Evolutionary conservation across 371 early-diverging fungal species (phyloP).

Genomic region (Lichtheimia corymbifera): DNA sequence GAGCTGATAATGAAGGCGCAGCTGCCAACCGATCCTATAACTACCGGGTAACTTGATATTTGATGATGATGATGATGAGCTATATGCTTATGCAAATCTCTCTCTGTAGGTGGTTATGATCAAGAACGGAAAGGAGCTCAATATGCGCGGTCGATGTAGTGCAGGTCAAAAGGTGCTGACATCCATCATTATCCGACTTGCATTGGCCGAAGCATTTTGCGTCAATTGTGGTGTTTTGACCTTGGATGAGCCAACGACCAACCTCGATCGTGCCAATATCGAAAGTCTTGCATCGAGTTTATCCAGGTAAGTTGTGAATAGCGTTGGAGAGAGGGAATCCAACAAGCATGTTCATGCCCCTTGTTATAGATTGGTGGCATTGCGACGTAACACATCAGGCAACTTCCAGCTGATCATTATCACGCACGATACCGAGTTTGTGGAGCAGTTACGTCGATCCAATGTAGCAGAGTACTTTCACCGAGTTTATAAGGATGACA

Average conservation of each 20-base stretch:
- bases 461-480: slow-evolving; percentile 86
- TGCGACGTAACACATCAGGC: slow-evolving; percentile 70
- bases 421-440: slow-evolving; percentile 99
- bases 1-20: slow-evolving; percentile 79
- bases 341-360: neutral
- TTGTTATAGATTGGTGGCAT: slow-evolving; percentile 25
- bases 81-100: neutral
- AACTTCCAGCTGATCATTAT: slow-evolving; percentile 99
- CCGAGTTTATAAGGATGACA: slow-evolving; percentile 75
- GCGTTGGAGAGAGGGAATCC: too few relatives aligned
- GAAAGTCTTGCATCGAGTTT: slow-evolving; percentile 89
- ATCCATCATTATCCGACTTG: slow-evolving; percentile 96
- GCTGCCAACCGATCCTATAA: slow-evolving; percentile 78
- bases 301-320: slow-evolving; percentile 51
- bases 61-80: neutral
- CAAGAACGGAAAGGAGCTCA: slow-evolving; percentile 89
- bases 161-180: slow-evolving; percentile 99
- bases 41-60: slow-evolving; percentile 69
- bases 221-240: slow-evolving; percentile 96
- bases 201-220: slow-evolving; percentile 97
- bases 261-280: slow-evolving; percentile 96
- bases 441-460: slow-evolving; percentile 77
- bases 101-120: slow-evolving; percentile 89
- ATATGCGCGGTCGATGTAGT: slow-evolving; percentile 98
- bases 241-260: slow-evolving; percentile 99